A percentile compares a stretch with the other conserved stretches of the same genome.
phyloP scores from a whole-genome alignment of 1,139 yeast species.

The Schizosaccharomyces versatilis region DNA sequence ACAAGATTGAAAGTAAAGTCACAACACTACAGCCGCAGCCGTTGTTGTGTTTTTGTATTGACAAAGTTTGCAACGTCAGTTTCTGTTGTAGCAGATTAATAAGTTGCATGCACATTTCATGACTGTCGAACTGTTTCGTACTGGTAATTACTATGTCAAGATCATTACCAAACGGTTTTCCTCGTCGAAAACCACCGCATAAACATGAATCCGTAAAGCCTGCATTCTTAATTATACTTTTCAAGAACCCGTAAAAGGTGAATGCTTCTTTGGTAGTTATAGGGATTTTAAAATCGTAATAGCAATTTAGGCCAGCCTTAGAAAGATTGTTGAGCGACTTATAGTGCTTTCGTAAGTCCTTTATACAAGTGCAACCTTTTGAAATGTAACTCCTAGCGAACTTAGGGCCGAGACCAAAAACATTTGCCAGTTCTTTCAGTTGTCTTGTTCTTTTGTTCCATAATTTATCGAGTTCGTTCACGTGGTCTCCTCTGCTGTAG shows the following conservation, averaged over 20 bases:
- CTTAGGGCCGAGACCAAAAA: conserved; percentile 13
- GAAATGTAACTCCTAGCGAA: conserved; percentile 6
- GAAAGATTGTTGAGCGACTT: conserved; percentile 7
- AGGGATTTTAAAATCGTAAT: conserved; percentile 11
- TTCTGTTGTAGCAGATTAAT: neutral
- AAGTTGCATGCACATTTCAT: too few species aligned
- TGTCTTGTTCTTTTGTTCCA: too few species aligned
- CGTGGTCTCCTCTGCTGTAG: conserved; percentile 6
- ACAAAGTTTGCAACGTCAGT: neutral
- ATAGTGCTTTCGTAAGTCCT: conserved; percentile 11
- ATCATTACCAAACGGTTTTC: conserved; percentile 9
- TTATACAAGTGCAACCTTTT: conserved; percentile 8
- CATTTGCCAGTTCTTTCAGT: conserved; percentile 9
- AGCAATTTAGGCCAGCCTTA: conserved; percentile 11
- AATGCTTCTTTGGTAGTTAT: conserved; percentile 10
- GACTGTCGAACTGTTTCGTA: too few species aligned
- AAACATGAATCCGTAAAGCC: conserved; percentile 4
- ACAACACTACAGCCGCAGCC: neutral
- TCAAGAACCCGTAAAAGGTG: conserved; percentile 7
- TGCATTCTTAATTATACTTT: neutral
- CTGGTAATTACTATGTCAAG: conserved; percentile 12
- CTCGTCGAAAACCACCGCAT: conserved; percentile 14
- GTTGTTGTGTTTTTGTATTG: neutral
- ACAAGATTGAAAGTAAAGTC: neutral
- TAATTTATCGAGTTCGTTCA: conserved; percentile 2